A percentile compares a stretch with the other conserved stretches of the same genome.
Evolutionary conservation across 768 basidiomycete species (phyloP).

Genomic region (Rhizopogon rudus): DNA sequence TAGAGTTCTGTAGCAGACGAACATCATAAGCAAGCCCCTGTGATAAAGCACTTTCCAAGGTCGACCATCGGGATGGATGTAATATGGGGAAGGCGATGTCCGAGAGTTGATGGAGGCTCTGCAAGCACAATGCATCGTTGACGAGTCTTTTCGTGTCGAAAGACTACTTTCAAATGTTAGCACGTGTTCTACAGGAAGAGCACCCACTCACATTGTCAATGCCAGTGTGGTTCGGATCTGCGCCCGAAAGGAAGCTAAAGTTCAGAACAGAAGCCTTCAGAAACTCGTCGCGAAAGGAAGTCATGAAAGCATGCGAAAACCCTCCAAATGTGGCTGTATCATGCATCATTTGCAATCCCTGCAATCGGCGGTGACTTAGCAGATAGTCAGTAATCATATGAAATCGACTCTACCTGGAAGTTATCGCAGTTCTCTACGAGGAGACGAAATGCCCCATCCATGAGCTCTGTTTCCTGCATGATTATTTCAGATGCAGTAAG

Average conservation of each 20-base stretch:
- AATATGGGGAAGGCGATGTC: slow-evolving; percentile 49
- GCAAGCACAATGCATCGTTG: slow-evolving; percentile 61
- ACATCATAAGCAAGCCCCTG: slow-evolving; percentile 16
- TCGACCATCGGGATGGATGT: slow-evolving; percentile 39
- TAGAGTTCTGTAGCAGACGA: slow-evolving; percentile 22
- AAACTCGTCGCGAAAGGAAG: slow-evolving; percentile 63
- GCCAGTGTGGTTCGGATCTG: slow-evolving; percentile 27
- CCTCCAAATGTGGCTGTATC: slow-evolving; percentile 62
- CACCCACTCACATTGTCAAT: slow-evolving; percentile 40
- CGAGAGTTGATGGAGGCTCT: slow-evolving; percentile 42
- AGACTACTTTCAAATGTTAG: slow-evolving; percentile 24
- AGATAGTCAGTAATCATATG: not conserved
- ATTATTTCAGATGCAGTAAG: not conserved
- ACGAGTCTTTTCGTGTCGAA: slow-evolving; percentile 38
- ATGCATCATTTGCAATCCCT: slow-evolving; percentile 70
- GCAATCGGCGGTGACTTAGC: not conserved
- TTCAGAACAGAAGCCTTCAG: slow-evolving; percentile 53
- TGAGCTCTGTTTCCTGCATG: slow-evolving; percentile 52
- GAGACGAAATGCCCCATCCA: slow-evolving; percentile 63
- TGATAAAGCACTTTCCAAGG: slow-evolving; percentile 18
- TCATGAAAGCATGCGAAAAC: slow-evolving; percentile 56
- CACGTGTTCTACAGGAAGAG: slow-evolving; percentile 1
- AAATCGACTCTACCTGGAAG: slow-evolving; percentile 47
- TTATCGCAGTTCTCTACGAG: slow-evolving; percentile 74
- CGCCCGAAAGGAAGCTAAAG: slow-evolving; percentile 54